These are phyloP conservation scores for Kandelia obovata DNA, from an alignment of 345 rosid genomes.

Conservation along the genomic window DNA sequence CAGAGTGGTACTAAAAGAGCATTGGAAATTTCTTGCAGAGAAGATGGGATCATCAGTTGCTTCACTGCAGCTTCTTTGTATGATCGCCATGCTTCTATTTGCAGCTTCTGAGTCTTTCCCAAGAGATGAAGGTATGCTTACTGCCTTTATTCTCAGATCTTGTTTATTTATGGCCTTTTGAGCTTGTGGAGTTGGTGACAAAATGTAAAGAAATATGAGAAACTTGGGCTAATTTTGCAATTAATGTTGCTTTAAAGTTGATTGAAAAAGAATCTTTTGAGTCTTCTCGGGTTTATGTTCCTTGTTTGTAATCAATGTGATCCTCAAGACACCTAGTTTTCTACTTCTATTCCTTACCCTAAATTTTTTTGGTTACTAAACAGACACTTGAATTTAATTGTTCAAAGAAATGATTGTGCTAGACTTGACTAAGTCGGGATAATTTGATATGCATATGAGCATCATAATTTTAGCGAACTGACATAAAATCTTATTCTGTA, in stretches of 20 bases:
- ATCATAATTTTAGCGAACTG: background rate
- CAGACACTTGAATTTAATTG: constrained; percentile 6
- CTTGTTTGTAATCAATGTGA: background rate
- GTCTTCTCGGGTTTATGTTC: background rate
- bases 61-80: constrained; percentile 37
- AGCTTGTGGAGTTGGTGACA: constrained; percentile 24
- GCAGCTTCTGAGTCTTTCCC: constrained; percentile 49
- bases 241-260: background rate
- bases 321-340: too few species aligned
- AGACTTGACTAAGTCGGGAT: background rate
- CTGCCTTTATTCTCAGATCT: constrained; percentile 47
- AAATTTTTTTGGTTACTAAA: constrained; percentile 13
- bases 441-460: background rate
- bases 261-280: background rate
- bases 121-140: constrained; percentile 58
- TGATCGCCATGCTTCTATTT: constrained; percentile 42
- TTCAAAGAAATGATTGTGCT: constrained; percentile 3
- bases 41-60: constrained; percentile 37
- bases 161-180: constrained; percentile 19
- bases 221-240: background rate
- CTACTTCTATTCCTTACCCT: background rate
- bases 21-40: constrained; percentile 23
- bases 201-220: constrained; percentile 8
- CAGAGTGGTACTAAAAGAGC: constrained; percentile 18
- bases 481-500: background rate